A percentile compares a stretch with the other conserved stretches of the same genome.
These are phyloP conservation scores for Paulownia fortunei DNA, from an alignment of 257 asterid genomes.

Conservation along the genomic window DNA sequence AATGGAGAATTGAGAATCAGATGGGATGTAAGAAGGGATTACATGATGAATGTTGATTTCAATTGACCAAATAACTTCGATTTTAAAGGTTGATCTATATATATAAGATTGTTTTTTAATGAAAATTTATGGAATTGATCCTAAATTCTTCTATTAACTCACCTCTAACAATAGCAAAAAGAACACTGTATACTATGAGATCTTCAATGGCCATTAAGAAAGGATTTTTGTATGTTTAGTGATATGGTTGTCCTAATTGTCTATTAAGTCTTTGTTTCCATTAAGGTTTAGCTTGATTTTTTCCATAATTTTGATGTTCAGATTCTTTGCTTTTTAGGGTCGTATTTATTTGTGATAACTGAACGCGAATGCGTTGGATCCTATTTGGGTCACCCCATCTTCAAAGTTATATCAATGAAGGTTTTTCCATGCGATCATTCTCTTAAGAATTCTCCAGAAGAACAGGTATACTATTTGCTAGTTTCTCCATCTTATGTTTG, in stretches of 20 bases:
- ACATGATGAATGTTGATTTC: background rate
- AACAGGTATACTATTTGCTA: constrained; percentile 62
- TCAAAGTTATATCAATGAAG: constrained; percentile 80
- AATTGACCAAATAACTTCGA: background rate
- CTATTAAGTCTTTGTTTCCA: background rate
- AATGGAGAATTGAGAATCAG: constrained; percentile 3
- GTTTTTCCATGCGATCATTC: constrained; percentile 91
- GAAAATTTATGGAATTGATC: background rate
- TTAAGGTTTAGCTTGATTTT: constrained; percentile 16
- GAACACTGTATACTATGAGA: background rate
- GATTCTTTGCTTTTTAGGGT: constrained; percentile 56
- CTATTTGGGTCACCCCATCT: constrained; percentile 84
- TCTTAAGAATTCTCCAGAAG: constrained; percentile 79
- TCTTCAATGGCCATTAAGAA: constrained; percentile 6
- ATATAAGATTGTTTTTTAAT: background rate
- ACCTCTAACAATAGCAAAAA: constrained; percentile 4
- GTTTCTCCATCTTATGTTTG: constrained; percentile 28
- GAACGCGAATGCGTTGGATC: constrained; percentile 94
- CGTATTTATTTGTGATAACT: constrained; percentile 81
- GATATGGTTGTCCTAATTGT: background rate
- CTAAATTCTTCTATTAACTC: background rate
- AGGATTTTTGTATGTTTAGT: constrained; percentile 6
- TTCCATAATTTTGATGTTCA: constrained; percentile 23
- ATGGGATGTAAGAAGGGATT: background rate
- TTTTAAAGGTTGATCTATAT: background rate